Percentiles rank a stretch among this genome's conserved stretches.
phyloP scores from a whole-genome alignment of 192 early-diverging fungal genomes.

The Borealophlyctis nickersoniae region DNA sequence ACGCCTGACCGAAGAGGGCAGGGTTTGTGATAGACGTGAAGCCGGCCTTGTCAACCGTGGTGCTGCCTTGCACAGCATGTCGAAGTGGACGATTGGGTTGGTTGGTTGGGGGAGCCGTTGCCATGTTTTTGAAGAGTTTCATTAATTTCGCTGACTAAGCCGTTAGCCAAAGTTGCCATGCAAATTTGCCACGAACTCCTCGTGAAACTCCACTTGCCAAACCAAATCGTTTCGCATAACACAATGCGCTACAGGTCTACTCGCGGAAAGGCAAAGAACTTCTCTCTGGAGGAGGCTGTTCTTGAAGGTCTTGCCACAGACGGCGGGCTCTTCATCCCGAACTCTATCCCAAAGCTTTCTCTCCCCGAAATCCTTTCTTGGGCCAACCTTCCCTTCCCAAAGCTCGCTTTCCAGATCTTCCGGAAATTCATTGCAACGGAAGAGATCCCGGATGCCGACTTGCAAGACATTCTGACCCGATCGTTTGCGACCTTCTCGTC shows the following conservation, averaged over 20 bases:
- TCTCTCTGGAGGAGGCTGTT: conserved; percentile 86
- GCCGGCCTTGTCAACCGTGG: no score
- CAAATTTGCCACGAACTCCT: no score
- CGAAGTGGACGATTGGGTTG: no score
- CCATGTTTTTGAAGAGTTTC: no score
- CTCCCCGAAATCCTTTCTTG: conserved; percentile 69
- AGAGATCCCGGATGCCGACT: conserved; percentile 75
- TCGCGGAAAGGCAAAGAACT: conserved; percentile 59
- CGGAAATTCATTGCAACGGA: conserved; percentile 73
- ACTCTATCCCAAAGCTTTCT: conserved; percentile 71
- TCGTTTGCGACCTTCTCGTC: conserved; percentile 78
- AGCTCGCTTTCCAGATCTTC: conserved; percentile 83
- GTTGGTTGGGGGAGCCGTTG: no score
- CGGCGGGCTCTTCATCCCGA: conserved; percentile 93
- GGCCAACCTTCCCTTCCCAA: conserved; percentile 68
- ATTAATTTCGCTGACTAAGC: no score
- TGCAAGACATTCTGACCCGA: conserved; percentile 61
- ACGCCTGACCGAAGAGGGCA: no score
- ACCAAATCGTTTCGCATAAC: no score
- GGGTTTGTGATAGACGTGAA: no score
- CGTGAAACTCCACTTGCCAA: no score
- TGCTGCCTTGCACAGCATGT: no score
- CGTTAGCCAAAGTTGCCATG: no score
- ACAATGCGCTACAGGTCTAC: conserved; percentile 91
- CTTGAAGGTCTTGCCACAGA: conserved; percentile 87